Evolutionary conservation across 78 protist genomes (phyloP).

Genomic region (Bigelowiella natans): DNA sequence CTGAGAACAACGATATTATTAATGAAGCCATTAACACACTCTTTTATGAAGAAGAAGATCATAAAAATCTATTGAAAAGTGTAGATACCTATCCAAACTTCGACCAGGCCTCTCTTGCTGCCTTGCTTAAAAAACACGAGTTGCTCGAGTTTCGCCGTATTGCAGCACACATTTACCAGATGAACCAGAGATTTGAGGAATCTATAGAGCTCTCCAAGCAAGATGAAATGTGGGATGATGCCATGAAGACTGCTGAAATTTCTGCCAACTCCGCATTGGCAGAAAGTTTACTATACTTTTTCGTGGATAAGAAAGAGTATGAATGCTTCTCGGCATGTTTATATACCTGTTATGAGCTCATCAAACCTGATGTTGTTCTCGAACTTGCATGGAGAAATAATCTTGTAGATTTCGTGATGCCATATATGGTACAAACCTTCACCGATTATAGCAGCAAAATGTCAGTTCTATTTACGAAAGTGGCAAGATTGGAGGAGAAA

Average conservation of each 20-base stretch:
- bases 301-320: slow-evolving; percentile 57
- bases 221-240: slow-evolving; percentile 87
- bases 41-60: slow-evolving; percentile 92
- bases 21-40: slow-evolving; percentile 91
- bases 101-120: slow-evolving; percentile 81
- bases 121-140: slow-evolving; percentile 73
- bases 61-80: slow-evolving; percentile 64
- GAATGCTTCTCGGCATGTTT: slow-evolving; percentile 89
- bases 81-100: slow-evolving; percentile 67
- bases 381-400: slow-evolving; percentile 95
- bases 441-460: slow-evolving; percentile 46
- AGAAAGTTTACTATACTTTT: slow-evolving; percentile 80
- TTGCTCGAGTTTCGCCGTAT: slow-evolving; percentile 90
- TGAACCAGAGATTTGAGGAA: slow-evolving; percentile 49
- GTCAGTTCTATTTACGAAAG: neutral
- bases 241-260: slow-evolving; percentile 89
- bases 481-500: neutral
- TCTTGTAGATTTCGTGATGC: slow-evolving; percentile 91
- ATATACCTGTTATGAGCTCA: slow-evolving; percentile 85
- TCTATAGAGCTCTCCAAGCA: slow-evolving; percentile 82
- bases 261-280: slow-evolving; percentile 59
- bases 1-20: slow-evolving; percentile 39
- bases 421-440: slow-evolving; percentile 82
- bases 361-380: slow-evolving; percentile 60
- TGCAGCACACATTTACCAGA: slow-evolving; percentile 80